Evolutionary conservation across 2,329 filamentous ascomycete species (phyloP), one percentile per base, ranked within the genome.

Genomic region (Aspergillus eucalypticola): DNA sequence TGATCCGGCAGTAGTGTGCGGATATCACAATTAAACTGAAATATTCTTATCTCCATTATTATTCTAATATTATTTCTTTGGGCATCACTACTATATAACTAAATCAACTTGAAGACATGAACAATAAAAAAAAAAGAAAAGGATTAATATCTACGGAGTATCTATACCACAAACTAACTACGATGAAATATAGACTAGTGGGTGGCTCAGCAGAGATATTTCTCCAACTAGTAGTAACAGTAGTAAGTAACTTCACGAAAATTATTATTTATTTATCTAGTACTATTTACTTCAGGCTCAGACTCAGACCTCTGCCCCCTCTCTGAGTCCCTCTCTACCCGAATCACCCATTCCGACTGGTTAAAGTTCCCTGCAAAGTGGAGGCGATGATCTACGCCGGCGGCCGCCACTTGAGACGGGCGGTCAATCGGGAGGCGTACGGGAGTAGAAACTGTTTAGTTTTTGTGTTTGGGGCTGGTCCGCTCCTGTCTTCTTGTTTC

Each of bases 371-470:
- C 21, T 44, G 41, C n/a, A 23, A 21, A 44, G 46, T 50, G 46
- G 46, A 50, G 46, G 46, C 46, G 25, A 50, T 50, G 46, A 50
- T 50, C 46, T 50, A 50, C 46, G 46, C 46, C 25, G 46, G 46
- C 46, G 46, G 32, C 32, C 46, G 46, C 46, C 46, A 50, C 46
- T 35, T 29, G 25, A 49, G 44, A 49, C 44, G 44, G 44, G 44
- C 44, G 44, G 44, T 49, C 44, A 49, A 49, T 44, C 41, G 19
- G 41, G 32, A 35, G 32, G 32, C 32, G 32, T 35, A 13, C 32
- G 25, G 25, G 25, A 27, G 25, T 27, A 27, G 25, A 27, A 27
- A 35, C 32, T 15, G 32, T 35, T 35, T 6, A 35, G 32, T 35
- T 35, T 23, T 27, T 27, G 25, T 27, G 41, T 29, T 29, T 29